phyloP scores from a whole-genome alignment of 208 protist species.

The Sergeia podlipaevii region DNA sequence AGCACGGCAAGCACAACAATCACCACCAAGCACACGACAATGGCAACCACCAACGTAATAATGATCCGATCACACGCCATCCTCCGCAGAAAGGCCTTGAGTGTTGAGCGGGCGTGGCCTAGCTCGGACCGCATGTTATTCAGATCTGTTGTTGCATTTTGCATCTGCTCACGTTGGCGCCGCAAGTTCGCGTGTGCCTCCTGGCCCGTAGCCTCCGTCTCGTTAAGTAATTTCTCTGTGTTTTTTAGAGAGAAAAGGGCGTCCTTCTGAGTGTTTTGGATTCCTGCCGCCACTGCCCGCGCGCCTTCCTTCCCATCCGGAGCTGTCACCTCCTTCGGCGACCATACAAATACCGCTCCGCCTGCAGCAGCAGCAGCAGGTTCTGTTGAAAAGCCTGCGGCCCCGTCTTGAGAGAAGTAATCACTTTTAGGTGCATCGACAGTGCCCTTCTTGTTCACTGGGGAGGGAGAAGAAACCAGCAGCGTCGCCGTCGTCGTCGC shows the following conservation, averaged over 20 bases:
- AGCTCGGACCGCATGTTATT: slow-evolving; percentile 48
- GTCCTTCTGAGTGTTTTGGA: slow-evolving; percentile 51
- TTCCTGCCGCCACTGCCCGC: slow-evolving; percentile 22
- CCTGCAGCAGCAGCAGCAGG: background rate
- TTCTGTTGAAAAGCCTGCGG: slow-evolving; percentile 18
- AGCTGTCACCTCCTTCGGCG: background rate
- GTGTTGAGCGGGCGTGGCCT: slow-evolving; percentile 24
- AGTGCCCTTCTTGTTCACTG: slow-evolving; percentile 16
- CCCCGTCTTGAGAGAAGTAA: slow-evolving; percentile 1
- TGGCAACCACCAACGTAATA: slow-evolving; percentile 72
- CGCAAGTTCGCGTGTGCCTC: slow-evolving; percentile 59
- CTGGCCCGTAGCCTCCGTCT: slow-evolving; percentile 60
- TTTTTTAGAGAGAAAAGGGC: slow-evolving; percentile 51
- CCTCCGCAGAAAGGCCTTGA: slow-evolving; percentile 69
- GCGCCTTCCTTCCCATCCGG: slow-evolving; percentile 32
- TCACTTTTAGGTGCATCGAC: slow-evolving; percentile 17
- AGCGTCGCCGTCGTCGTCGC: slow-evolving; percentile 20
- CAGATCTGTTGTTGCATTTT: slow-evolving; percentile 49
- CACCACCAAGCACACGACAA: slow-evolving; percentile 77
- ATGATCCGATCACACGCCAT: slow-evolving; percentile 86
- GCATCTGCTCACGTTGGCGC: slow-evolving; percentile 75
- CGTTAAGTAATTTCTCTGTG: slow-evolving; percentile 59
- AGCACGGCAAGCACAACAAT: slow-evolving; percentile 57
- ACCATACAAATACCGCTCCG: slow-evolving; percentile 7
- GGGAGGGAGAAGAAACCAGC: too few relatives aligned